Percentiles rank a stretch among this genome's conserved stretches.
Conservation (phyloP, 345 rosid genomes). For the Alliaria petiolata region DNA sequence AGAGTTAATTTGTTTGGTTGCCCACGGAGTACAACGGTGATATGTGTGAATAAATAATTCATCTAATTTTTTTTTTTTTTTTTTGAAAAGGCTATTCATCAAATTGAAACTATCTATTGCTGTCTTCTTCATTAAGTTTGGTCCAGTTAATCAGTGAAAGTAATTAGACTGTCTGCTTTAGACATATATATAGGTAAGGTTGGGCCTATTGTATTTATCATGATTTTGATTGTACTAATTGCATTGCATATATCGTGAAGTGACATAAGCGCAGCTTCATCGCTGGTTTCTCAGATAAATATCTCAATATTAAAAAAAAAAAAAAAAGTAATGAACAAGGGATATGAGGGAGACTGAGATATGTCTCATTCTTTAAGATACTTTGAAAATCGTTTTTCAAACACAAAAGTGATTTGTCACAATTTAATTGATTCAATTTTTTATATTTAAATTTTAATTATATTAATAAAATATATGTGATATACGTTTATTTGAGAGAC, state of each 20-base stretch:
- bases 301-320: no score
- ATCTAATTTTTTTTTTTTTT: not conserved
- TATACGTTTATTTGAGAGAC: no score
- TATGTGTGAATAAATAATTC: not conserved
- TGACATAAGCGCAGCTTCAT: not conserved
- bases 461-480: no score
- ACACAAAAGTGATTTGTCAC: no score
- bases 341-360: no score
- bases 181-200: not conserved
- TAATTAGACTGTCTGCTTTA: not conserved
- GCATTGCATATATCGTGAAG: not conserved
- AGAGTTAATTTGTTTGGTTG: not conserved
- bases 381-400: no score
- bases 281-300: no score
- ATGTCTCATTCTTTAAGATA: no score
- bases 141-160: not conserved
- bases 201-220: not conserved
- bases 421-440: no score
- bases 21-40: not conserved
- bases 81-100: no score
- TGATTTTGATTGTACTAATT: not conserved
- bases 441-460: no score
- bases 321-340: no score
- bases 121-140: not conserved
- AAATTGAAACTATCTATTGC: not conserved